Evolutionary conservation across 192 early-diverging fungal species (phyloP), one percentile per base, ranked within the genome.

Genomic region (Podochytrium sp.): DNA sequence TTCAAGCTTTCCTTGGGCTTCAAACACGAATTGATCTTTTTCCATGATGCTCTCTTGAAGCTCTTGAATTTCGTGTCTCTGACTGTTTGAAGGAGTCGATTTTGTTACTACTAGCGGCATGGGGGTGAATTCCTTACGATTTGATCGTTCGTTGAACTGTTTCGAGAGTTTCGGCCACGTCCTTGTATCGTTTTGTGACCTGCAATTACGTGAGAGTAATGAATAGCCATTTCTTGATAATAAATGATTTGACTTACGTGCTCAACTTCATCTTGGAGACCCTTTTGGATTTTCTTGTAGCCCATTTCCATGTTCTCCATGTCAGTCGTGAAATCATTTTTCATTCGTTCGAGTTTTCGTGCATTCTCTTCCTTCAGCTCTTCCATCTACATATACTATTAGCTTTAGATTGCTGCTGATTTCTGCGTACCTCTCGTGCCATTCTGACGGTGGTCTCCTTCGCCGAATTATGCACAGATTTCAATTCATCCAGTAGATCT

Each of bases 81-180:
- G 52, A 20, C 52, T 55, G 52, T 10, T n/a, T 23, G 43, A 12
- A 20, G 43, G 20, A 47, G 43, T 47, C 10, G 20, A 20, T 47
- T 12, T 47, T 47, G 7, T 47, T 20, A 47, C 43, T 7, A 47
- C 20, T 47, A 12, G 7, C 43, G 20, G 10, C 10, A 47, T 37
- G 59, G 37, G n/a, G 47, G 47, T n/a, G 47, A 39, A 0, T 7
- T 14, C 3, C 66, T 55, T 40, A 86, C 63, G 76, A 79, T 59
- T 81, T 85, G 33, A 91, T 78, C 38, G 59, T 14, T 18, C 5
- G 34, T 7, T 86, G 78, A 6, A 75, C 78, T 30, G 75, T 78
- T 1, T 79, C 76, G 34, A 82, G 49, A 14, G 66, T 73, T 32
- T 73, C 62, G 58, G 76, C 33, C 30, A 78, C 52, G 16, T 71